A percentile compares a stretch with the other conserved stretches of the same genome.
These are phyloP conservation scores for Elongisporangium anandrum DNA, from an alignment of 352 stramenopile species.

Conservation along the genomic window DNA sequence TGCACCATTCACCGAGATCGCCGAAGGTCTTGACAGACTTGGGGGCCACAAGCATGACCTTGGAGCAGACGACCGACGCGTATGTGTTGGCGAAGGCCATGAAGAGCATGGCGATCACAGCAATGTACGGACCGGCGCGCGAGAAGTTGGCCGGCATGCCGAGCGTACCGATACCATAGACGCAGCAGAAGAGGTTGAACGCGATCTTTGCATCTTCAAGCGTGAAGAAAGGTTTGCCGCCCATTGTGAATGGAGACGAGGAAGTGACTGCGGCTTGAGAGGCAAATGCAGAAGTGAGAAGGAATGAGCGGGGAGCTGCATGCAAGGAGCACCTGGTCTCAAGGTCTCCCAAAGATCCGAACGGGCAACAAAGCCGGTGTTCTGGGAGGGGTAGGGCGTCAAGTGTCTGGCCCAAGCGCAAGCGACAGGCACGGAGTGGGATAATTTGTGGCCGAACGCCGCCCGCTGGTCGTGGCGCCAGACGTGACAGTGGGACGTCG, in stretches of 20 bases:
- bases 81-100: constrained; percentile 65
- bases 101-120: constrained; percentile 37
- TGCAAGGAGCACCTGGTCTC: not conserved
- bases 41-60: constrained; percentile 55
- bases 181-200: constrained; percentile 46
- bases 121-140: constrained; percentile 33
- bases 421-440: not conserved
- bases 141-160: constrained; percentile 53
- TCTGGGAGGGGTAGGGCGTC: not conserved
- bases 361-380: not conserved
- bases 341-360: not conserved
- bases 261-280: not conserved
- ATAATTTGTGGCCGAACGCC: not conserved
- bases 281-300: not conserved
- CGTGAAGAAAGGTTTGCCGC: constrained; percentile 25
- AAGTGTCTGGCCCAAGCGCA: not conserved
- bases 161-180: constrained; percentile 56
- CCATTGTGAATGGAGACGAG: not conserved
- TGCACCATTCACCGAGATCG: constrained; percentile 59
- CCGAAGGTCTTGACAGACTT: constrained; percentile 56
- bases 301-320: not conserved
- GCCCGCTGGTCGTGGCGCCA: not conserved
- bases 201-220: constrained; percentile 34
- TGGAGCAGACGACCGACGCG: constrained; percentile 48
- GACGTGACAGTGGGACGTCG: not conserved